These are phyloP conservation scores for Neoboletus subvelutipes DNA, from an alignment of 768 basidiomycete genomes.

Conservation along the genomic window DNA sequence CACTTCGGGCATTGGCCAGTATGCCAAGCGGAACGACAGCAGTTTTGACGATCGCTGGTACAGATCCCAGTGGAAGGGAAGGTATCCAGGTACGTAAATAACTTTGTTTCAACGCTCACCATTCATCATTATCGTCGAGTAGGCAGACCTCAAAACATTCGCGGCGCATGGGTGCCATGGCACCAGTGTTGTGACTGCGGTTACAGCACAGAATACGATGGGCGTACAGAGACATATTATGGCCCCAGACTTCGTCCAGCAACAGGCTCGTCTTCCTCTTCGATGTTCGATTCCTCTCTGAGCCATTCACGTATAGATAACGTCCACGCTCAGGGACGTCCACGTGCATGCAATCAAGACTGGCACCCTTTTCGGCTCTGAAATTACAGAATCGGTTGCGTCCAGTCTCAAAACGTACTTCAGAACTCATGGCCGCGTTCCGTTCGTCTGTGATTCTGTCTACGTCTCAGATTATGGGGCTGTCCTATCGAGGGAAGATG, in stretches of 20 bases:
- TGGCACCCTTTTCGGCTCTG: constrained; percentile 1
- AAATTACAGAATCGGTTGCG: neutral
- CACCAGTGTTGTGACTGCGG: constrained; percentile 5
- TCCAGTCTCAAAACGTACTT: neutral
- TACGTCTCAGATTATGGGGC: neutral
- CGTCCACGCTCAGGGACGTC: neutral
- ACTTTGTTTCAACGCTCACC: neutral
- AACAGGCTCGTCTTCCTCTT: neutral
- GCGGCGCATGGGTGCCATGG: constrained; percentile 5
- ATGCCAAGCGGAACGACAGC: neutral
- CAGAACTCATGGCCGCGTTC: neutral
- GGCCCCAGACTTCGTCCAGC: neutral
- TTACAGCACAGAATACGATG: neutral
- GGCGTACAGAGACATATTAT: neutral
- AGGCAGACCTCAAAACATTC: constrained; percentile 7
- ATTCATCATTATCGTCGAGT: neutral
- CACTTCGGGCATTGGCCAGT: neutral
- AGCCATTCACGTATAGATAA: neutral
- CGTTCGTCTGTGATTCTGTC: constrained; percentile 1
- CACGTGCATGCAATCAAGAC: neutral
- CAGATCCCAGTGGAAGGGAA: constrained; percentile 1
- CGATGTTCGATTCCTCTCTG: neutral
- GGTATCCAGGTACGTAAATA: neutral
- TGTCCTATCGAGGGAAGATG: neutral
- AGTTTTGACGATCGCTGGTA: neutral